Conservation (phyloP, 441 rosid genomes). For the Erodium moschatum region DNA sequence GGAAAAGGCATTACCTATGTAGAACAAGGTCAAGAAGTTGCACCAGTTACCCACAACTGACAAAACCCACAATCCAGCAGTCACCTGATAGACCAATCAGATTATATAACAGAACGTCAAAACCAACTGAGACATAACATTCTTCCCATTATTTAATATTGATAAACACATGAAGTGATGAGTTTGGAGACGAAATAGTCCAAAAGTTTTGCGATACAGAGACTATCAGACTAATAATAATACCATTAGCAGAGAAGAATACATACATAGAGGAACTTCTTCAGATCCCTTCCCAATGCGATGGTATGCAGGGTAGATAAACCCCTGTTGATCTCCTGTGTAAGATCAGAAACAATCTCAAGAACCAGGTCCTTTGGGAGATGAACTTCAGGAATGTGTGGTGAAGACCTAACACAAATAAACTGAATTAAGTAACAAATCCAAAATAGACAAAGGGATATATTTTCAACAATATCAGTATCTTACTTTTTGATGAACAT, state of each 20-base stretch:
- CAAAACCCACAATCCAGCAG: constrained; percentile 66
- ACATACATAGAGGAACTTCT: constrained; percentile 71
- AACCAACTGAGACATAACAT: neutral
- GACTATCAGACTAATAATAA: neutral
- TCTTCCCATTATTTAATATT: neutral
- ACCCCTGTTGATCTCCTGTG: constrained; percentile 57
- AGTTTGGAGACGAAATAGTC: neutral
- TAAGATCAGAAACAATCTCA: constrained; percentile 59
- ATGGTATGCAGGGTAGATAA: constrained; percentile 52
- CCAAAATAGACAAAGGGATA: constrained; percentile 21
- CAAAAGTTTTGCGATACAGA: constrained; percentile 59
- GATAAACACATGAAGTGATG: neutral
- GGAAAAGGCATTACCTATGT: constrained; percentile 42
- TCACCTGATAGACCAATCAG: constrained; percentile 38
- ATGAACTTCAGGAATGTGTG: constrained; percentile 66
- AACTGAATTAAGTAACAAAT: neutral
- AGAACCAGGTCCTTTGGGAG: constrained; percentile 76
- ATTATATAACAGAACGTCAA: constrained; percentile 49
- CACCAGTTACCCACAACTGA: constrained; percentile 60
- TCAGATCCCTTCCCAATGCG: constrained; percentile 81
- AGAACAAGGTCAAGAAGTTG: constrained; percentile 69
- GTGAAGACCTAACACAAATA: constrained; percentile 43
- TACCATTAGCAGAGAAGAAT: neutral
- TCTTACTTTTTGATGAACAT: constrained; percentile 71
- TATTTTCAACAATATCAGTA: neutral